These are phyloP conservation scores for Tulasnella sp. DNA, from an alignment of 768 basidiomycete species.

Conservation along the genomic window DNA sequence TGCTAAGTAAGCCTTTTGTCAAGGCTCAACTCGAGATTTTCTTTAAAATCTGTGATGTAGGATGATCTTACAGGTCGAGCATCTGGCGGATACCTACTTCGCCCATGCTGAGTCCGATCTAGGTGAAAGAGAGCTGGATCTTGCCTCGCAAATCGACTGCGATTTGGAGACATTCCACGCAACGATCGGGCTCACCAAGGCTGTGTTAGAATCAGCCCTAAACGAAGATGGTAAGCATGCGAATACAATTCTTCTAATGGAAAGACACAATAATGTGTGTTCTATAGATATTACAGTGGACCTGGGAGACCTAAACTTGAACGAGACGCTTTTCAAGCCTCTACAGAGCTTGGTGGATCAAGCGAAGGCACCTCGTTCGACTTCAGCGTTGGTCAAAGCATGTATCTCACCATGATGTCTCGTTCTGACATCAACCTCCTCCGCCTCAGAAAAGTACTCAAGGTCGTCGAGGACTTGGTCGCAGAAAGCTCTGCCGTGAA, in stretches of 20 bases:
- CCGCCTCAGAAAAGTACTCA: conserved; percentile 64
- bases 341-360: conserved; percentile 73
- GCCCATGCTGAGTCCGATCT: conserved; percentile 72
- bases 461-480: conserved; percentile 70
- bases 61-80: conserved; percentile 87
- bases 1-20: conserved; percentile 47
- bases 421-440: neutral
- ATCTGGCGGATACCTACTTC: conserved; percentile 82
- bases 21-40: neutral
- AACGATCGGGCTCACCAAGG: conserved; percentile 81
- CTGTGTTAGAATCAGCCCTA: conserved; percentile 58
- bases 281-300: conserved; percentile 57
- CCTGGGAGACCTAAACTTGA: conserved; percentile 60
- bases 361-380: conserved; percentile 43
- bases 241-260: conserved; percentile 1
- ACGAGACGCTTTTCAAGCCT: conserved; percentile 68
- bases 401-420: neutral
- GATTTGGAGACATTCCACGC: conserved; percentile 93
- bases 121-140: conserved; percentile 80
- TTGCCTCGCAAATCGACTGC: conserved; percentile 68
- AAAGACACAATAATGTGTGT: neutral
- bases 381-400: conserved; percentile 51
- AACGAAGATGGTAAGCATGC: conserved; percentile 57
- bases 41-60: conserved; percentile 31
- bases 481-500: conserved; percentile 62